Conservation (phyloP, 2,329 filamentous ascomycete species). For the Colletotrichum ledebouriae region DNA sequence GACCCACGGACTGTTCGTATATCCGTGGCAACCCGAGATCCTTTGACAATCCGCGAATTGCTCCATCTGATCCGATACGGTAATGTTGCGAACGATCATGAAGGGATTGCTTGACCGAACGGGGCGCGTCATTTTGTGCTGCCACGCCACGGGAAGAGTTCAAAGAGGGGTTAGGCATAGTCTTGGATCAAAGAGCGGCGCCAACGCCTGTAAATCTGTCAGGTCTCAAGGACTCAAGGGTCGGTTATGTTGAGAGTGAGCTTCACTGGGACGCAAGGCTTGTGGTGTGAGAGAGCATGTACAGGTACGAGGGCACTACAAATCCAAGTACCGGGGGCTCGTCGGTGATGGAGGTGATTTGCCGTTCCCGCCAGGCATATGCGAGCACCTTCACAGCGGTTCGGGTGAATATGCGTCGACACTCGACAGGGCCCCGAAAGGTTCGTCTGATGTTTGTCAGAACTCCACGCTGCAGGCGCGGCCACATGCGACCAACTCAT, state of each 20-base stretch:
- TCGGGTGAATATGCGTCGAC: constrained; percentile 31
- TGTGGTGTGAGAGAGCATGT: constrained; percentile 6
- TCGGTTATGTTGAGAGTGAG: too few species aligned
- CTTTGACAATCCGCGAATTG: constrained; percentile 32
- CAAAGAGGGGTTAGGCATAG: constrained; percentile 28
- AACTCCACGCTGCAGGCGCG: constrained; percentile 23
- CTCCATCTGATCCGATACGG: constrained; percentile 30
- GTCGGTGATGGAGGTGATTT: constrained; percentile 3
- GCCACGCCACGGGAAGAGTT: constrained; percentile 31
- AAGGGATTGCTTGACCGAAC: constrained; percentile 34
- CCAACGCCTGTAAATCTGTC: constrained; percentile 23
- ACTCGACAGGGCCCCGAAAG: constrained; percentile 12
- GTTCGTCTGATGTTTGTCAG: constrained; percentile 41
- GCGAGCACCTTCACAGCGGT: constrained; percentile 18
- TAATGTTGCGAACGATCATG: constrained; percentile 37
- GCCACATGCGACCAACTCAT: constrained; percentile 25
- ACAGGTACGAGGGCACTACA: constrained; percentile 1
- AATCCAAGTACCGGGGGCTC: constrained; percentile 1
- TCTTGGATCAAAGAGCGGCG: constrained; percentile 18
- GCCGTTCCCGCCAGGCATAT: constrained; percentile 5
- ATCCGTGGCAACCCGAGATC: constrained; percentile 34
- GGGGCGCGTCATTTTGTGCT: constrained; percentile 39
- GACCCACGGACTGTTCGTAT: constrained; percentile 31
- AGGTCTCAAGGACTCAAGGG: neutral
- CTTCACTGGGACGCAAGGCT: constrained; percentile 1